These are phyloP conservation scores for Cryptococcus sp. DNA, from an alignment of 1,284 basidiomycete species.

Conservation along the genomic window DNA sequence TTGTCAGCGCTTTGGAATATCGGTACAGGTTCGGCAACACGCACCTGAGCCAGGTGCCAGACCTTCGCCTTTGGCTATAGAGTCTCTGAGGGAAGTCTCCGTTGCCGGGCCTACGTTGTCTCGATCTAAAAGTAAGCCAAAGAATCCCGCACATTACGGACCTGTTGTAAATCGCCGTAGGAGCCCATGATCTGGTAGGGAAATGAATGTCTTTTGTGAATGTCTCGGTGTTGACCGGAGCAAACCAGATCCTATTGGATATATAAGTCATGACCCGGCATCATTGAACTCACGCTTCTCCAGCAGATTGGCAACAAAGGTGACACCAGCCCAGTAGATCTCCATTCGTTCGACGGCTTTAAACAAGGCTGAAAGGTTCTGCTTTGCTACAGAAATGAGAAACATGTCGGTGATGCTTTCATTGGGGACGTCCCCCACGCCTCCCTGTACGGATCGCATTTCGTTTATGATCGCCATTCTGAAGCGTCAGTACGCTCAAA, in stretches of 20 bases:
- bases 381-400: slow-evolving; percentile 49
- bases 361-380: slow-evolving; percentile 49
- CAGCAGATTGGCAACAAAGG: slow-evolving; percentile 45
- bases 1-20: background rate
- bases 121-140: slow-evolving; percentile 22
- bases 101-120: slow-evolving; percentile 51
- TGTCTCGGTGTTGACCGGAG: slow-evolving; percentile 21
- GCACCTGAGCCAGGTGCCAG: slow-evolving; percentile 29
- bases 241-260: slow-evolving; percentile 34
- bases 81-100: slow-evolving; percentile 50
- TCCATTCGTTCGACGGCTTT: slow-evolving; percentile 51
- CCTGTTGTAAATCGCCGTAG: slow-evolving; percentile 49
- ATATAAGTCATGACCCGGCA: background rate
- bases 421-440: slow-evolving; percentile 7
- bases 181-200: slow-evolving; percentile 52
- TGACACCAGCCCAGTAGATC: slow-evolving; percentile 52
- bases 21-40: slow-evolving; percentile 3
- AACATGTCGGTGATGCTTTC: slow-evolving; percentile 44
- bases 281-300: slow-evolving; percentile 40
- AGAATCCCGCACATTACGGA: slow-evolving; percentile 4
- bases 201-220: slow-evolving; percentile 50
- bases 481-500: background rate
- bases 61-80: slow-evolving; percentile 41
- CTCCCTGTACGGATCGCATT: slow-evolving; percentile 40
- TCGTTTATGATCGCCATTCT: slow-evolving; percentile 54